These are phyloP conservation scores for Starmerella floris DNA, from an alignment of 805 yeast genomes.

Conservation along the genomic window DNA sequence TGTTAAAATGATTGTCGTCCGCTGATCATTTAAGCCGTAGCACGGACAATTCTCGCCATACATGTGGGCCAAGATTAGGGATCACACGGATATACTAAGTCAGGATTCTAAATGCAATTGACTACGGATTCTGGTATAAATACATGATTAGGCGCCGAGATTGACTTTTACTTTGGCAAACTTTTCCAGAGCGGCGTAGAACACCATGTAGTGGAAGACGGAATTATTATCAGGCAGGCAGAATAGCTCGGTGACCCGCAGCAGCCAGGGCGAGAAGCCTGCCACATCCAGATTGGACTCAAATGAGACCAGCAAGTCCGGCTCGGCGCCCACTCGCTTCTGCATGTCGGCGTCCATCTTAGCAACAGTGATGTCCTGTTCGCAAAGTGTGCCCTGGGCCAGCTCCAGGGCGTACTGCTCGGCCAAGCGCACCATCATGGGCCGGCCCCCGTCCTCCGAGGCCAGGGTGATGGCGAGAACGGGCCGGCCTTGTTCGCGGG, in stretches of 20 bases:
- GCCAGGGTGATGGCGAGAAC: constrained; percentile 49
- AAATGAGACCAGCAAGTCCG: constrained; percentile 73
- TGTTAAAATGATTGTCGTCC: too few species aligned
- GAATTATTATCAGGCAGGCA: constrained; percentile 78
- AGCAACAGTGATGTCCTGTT: constrained; percentile 58
- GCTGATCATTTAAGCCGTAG: too few species aligned
- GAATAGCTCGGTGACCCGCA: constrained; percentile 76
- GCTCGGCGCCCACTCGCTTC: constrained; percentile 78
- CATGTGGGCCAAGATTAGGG: too few species aligned
- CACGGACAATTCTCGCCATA: too few species aligned
- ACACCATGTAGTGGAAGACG: constrained; percentile 67
- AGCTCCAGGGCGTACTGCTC: constrained; percentile 72
- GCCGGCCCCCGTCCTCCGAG: constrained; percentile 72
- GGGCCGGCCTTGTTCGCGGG: not conserved
- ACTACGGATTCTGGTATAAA: too few species aligned
- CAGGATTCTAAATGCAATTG: too few species aligned
- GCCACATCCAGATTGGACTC: constrained; percentile 80
- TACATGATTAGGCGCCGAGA: constrained; percentile 67
- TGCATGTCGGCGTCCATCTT: constrained; percentile 42
- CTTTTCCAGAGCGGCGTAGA: constrained; percentile 35
- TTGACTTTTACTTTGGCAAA: constrained; percentile 75
- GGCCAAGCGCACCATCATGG: constrained; percentile 77
- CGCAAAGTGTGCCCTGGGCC: constrained; percentile 42
- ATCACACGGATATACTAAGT: too few species aligned
- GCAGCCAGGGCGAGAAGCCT: constrained; percentile 98